Evolutionary conservation across 2,329 filamentous ascomycete genomes (phyloP), one percentile per base, ranked within the genome.

Genomic region (Microdochium trichocladiopsis): DNA sequence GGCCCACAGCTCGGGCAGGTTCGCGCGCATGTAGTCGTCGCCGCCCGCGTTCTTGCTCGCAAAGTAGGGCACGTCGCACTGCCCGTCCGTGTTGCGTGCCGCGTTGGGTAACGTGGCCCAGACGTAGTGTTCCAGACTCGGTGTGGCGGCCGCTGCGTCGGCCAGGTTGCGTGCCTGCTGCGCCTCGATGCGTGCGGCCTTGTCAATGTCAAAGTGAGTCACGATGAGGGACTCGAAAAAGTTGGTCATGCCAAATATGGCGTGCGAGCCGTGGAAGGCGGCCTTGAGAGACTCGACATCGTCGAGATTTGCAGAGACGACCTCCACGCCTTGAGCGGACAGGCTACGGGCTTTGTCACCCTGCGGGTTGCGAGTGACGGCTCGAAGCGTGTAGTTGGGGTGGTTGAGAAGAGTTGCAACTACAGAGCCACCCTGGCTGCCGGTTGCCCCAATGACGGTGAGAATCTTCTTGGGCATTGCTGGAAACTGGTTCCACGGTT

Each of bases 201-300:
- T 37, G 50, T 55, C 53, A 18, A 36, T 25, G 23, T 50, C 53
- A 9, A 52, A 53, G 18, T n/a, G n/a, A n/a, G 45, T 22, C 24
- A 45, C 11, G 41, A 62, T 53, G 12, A 58, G 57, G 47, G 47
- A 56, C 57, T 58, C 28, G 28, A 33, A 64, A 50, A 60, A 66
- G 55, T 66, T 61, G 21, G 58, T 69, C 8, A 66, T 60, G 2
- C 55, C 57, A 25, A 65, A 68, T 47, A 68, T 55, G 21, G 59
- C 60, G 3, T 56, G n/a, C 22, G 58, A 57, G 24, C 59, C 61
- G 9, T 54, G 22, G 22, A 66, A 59, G 2, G 63, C 63, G 1
- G 51, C 31, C 2, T 8, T 14, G 3, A 66, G 55, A 0, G 58
- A 51, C 1, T 23, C 47, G 2, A 52, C 49, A 11, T 57, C 50